Conservation (phyloP, 306 rosid species). For the Vigna mungo region DNA sequence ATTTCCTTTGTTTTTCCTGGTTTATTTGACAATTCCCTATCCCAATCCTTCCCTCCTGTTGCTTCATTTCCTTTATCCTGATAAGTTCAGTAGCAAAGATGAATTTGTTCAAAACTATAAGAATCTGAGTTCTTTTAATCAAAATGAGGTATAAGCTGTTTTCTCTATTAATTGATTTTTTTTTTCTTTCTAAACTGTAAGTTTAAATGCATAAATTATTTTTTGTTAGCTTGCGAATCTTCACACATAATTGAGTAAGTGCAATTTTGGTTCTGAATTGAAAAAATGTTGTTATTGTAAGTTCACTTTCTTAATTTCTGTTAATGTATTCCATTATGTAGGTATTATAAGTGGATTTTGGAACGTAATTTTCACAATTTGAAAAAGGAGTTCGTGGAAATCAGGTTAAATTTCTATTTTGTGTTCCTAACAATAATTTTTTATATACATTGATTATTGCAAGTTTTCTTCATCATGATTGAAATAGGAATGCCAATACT, state of each 20-base stretch:
- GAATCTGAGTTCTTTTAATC: constrained; percentile 97
- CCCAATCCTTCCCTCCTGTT: constrained; percentile 23
- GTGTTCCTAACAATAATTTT: background rate
- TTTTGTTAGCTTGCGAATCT: constrained; percentile 89
- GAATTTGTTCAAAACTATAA: constrained; percentile 96
- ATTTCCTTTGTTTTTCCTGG: constrained; percentile 1
- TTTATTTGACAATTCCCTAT: background rate
- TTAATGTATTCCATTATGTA: constrained; percentile 46
- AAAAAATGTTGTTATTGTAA: constrained; percentile 1
- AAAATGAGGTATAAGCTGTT: constrained; percentile 74
- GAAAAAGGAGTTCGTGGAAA: constrained; percentile 99
- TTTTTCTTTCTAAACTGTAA: constrained; percentile 19
- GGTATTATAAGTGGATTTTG: constrained; percentile 99
- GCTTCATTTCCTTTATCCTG: constrained; percentile 97
- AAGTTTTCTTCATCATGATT: constrained; percentile 31
- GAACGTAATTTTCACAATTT: constrained; percentile 97
- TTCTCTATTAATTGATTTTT: constrained; percentile 12
- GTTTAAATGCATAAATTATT: constrained; percentile 35
- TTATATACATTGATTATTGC: constrained; percentile 8
- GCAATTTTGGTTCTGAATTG: constrained; percentile 24
- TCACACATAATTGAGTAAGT: constrained; percentile 94
- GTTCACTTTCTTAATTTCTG: constrained; percentile 39
- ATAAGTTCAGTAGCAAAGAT: no score
- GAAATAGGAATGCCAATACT: constrained; percentile 24
- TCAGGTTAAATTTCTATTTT: constrained; percentile 69